A percentile compares a stretch with the other conserved stretches of the same genome.
phyloP scores from a whole-genome alignment of 768 basidiomycete genomes.

The Tylopilus plumbeoviolaceoides region DNA sequence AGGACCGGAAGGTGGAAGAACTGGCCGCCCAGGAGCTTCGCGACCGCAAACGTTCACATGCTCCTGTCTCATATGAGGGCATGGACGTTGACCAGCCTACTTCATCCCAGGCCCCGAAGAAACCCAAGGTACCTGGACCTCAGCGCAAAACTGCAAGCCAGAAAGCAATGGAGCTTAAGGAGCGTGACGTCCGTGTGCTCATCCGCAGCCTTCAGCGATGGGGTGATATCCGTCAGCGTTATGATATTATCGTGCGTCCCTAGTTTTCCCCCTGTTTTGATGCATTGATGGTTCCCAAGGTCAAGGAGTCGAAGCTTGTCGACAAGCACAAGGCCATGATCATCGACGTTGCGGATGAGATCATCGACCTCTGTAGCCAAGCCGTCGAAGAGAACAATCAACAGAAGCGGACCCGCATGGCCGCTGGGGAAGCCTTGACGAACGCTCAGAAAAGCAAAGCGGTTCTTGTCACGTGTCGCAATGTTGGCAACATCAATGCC shows the following conservation, averaged over 20 bases:
- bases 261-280: not conserved
- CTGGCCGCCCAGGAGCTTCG: constrained; percentile 62
- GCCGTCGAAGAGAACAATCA: constrained; percentile 84
- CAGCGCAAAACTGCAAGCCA: constrained; percentile 89
- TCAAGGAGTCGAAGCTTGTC: constrained; percentile 82
- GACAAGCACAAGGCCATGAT: constrained; percentile 95
- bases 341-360: constrained; percentile 87
- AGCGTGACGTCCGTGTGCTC: constrained; percentile 92
- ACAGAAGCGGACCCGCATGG: constrained; percentile 69
- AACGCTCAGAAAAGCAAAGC: constrained; percentile 97
- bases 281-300: constrained; percentile 42
- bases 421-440: constrained; percentile 83
- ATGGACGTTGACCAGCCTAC: constrained; percentile 84
- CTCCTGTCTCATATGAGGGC: constrained; percentile 86
- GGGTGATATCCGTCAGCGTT: constrained; percentile 95
- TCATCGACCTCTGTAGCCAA: constrained; percentile 77
- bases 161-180: constrained; percentile 95
- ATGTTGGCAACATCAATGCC: constrained; percentile 92
- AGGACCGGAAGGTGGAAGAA: constrained; percentile 70
- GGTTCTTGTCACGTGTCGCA: constrained; percentile 85
- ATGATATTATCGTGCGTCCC: constrained; percentile 82
- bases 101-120: constrained; percentile 60
- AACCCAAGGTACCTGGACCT: constrained; percentile 66
- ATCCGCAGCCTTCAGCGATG: constrained; percentile 94
- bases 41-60: constrained; percentile 79